A percentile compares a stretch with the other conserved stretches of the same genome.
Evolutionary conservation across 768 basidiomycete species (phyloP).

Genomic region (Phylloporus sp.): DNA sequence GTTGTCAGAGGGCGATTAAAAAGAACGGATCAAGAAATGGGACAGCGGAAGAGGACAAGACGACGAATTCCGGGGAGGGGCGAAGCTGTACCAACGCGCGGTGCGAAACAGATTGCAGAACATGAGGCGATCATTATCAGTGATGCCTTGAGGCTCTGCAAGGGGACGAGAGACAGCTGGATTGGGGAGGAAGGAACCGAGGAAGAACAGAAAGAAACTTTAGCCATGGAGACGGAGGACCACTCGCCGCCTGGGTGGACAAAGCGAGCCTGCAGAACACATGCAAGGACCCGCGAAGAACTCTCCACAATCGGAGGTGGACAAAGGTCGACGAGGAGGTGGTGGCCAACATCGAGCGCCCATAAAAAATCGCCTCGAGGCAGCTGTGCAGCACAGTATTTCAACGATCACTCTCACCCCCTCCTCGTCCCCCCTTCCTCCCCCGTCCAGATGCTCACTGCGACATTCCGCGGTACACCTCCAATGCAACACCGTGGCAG

Average conservation of each 20-base stretch:
- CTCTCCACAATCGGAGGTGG: too few relatives aligned
- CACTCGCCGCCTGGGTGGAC: too few relatives aligned
- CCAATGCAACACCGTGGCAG: conserved; percentile 36
- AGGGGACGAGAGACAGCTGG: background rate
- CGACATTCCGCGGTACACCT: conserved; percentile 23
- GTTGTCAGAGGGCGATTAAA: too few relatives aligned
- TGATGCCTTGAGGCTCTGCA: conserved; percentile 27
- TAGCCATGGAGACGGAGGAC: too few relatives aligned
- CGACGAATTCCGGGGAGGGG: conserved; percentile 3
- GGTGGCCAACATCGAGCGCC: too few relatives aligned
- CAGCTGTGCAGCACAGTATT: background rate
- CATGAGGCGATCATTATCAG: conserved; percentile 24
- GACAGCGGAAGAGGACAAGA: background rate
- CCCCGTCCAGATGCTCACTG: conserved; percentile 18
- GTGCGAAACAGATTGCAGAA: background rate
- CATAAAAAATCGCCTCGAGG: conserved; percentile 16
- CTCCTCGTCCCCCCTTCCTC: background rate
- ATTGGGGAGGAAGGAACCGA: conserved; percentile 16
- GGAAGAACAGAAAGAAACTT: too few relatives aligned
- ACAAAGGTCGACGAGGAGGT: too few relatives aligned
- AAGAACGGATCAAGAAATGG: background rate
- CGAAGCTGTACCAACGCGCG: conserved; percentile 3
- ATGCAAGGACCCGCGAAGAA: too few relatives aligned
- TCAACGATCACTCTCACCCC: background rate
- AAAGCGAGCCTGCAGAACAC: too few relatives aligned